A percentile compares a stretch with the other conserved stretches of the same genome.
Conservation (phyloP, 208 protist species). For the Crithidia fasciculata region DNA sequence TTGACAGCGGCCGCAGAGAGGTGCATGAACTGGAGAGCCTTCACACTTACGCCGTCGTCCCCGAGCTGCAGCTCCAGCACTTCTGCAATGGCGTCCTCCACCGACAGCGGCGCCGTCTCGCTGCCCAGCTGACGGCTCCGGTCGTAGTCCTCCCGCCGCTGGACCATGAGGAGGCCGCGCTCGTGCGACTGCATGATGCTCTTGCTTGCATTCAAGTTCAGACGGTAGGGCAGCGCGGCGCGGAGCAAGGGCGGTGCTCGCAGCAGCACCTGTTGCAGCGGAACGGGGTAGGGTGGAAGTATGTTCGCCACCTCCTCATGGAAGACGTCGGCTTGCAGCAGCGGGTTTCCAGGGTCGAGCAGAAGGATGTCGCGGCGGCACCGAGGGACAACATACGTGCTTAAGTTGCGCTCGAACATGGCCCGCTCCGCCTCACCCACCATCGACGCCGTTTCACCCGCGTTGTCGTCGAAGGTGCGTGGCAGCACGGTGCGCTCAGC, state of each 20-base stretch:
- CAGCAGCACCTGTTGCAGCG: conserved; percentile 29
- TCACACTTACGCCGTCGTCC: conserved; percentile 52
- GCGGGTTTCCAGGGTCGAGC: conserved; percentile 85
- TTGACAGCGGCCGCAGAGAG: conserved; percentile 37
- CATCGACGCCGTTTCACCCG: conserved; percentile 40
- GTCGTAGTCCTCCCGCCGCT: conserved; percentile 9
- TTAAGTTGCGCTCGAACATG: conserved; percentile 44
- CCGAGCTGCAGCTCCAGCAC: conserved; percentile 65
- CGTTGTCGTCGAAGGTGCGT: conserved; percentile 63
- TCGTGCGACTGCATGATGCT: conserved; percentile 42
- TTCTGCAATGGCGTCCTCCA: conserved; percentile 78
- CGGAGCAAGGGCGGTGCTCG: conserved; percentile 72
- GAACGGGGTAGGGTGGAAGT: conserved; percentile 59
- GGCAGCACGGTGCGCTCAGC: conserved; percentile 80
- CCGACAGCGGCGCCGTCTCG: conserved; percentile 30
- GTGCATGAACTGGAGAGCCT: conserved; percentile 51
- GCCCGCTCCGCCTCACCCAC: conserved; percentile 59
- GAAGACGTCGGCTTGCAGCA: conserved; percentile 68
- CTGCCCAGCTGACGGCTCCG: background rate
- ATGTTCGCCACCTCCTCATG: conserved; percentile 76
- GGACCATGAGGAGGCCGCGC: conserved; percentile 52
- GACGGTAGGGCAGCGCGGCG: conserved; percentile 52
- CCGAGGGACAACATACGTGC: conserved; percentile 67
- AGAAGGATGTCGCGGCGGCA: conserved; percentile 66
- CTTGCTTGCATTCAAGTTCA: conserved; percentile 54